Conservation (phyloP, 2,329 filamentous ascomycete genomes). For the Neophaeococcomyces mojaviensis region DNA sequence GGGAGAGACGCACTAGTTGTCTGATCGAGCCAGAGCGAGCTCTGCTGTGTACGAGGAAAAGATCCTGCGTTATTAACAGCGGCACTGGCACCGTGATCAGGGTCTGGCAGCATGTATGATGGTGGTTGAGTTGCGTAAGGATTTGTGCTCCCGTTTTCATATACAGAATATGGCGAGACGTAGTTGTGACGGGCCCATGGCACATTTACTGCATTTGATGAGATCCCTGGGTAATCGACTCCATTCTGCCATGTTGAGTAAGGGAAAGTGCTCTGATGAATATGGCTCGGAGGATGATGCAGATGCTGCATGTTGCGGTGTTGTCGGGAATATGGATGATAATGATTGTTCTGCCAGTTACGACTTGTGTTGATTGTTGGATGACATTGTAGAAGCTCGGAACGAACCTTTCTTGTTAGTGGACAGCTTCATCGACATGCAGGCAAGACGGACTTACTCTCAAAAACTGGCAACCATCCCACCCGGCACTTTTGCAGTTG, state of each 20-base stretch:
- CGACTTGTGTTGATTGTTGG: constrained; percentile 4
- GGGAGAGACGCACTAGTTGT: constrained; percentile 1
- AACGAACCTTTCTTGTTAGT: constrained; percentile 4
- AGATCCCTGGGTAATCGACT: constrained; percentile 3
- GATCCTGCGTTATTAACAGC: not conserved
- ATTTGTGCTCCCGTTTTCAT: constrained; percentile 29
- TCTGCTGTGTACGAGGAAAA: not conserved
- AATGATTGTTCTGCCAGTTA: constrained; percentile 4
- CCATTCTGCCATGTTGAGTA: constrained; percentile 4
- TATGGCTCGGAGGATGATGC: not conserved
- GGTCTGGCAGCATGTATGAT: constrained; percentile 30
- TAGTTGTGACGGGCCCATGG: not conserved
- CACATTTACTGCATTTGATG: not conserved
- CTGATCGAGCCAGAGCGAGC: constrained; percentile 7
- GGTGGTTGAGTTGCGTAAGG: constrained; percentile 30
- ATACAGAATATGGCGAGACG: constrained; percentile 21
- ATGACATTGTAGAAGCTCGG: constrained; percentile 1
- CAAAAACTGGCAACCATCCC: constrained; percentile 62
- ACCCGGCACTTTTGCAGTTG: constrained; percentile 70
- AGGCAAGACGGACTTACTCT: constrained; percentile 47
- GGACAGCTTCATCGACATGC: not conserved
- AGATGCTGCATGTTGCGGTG: not conserved
- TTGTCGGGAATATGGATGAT: constrained; percentile 4
- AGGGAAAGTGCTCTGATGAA: not conserved
- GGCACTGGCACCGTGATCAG: constrained; percentile 15